Evolutionary conservation across 345 rosid species (phyloP), one percentile per base, ranked within the genome.

Genomic region (Adansonia digitata): DNA sequence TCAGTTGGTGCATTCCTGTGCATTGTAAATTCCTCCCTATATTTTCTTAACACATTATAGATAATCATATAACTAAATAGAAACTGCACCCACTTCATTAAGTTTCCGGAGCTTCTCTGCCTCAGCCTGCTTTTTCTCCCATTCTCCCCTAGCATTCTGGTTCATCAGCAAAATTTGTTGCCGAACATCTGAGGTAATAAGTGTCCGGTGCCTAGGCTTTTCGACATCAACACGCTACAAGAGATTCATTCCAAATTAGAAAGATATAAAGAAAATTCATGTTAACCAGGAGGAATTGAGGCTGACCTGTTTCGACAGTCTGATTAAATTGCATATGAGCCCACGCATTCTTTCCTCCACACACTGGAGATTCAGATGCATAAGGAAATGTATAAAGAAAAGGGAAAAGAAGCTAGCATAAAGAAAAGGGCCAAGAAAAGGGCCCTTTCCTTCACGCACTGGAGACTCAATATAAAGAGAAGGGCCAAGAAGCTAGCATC

Each of bases 401-500:
- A 64, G 46, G 72, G 63, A 70, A 39, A 86, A 61, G 73, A 53
- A 77, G 69, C 63, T 78, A 62, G 82, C 78, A 79, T 81, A 45
- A 46, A 57, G 72, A 55, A 74, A 72, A 64, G 46, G 72, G 63
- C 72, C 42, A 86, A 61, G 73, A 53, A 77, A n/a, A n/a, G n/a
- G n/a, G n/a, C n/a, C n/a, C 99, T 93, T 88, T 92, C 99, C 91
- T 93, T 97, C 53, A 90, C 97, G 68, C 94, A 83, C 97, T 93
- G 79, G 72, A 75, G 77, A 69, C 2, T 45, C 46, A 75, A 24
- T 22, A 26, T 29, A 45, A 46, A 57, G 72, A 55, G 72, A 72
- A 64, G 46, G 72, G 63, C 72, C 42, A 86, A 61, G 73, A 53
- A 77, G 69, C 63, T 78, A 62, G 82, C 78, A 79, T 81, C 94